Evolutionary conservation across 345 rosid genomes (phyloP).

Genomic region (Pugionium dolabratum): DNA sequence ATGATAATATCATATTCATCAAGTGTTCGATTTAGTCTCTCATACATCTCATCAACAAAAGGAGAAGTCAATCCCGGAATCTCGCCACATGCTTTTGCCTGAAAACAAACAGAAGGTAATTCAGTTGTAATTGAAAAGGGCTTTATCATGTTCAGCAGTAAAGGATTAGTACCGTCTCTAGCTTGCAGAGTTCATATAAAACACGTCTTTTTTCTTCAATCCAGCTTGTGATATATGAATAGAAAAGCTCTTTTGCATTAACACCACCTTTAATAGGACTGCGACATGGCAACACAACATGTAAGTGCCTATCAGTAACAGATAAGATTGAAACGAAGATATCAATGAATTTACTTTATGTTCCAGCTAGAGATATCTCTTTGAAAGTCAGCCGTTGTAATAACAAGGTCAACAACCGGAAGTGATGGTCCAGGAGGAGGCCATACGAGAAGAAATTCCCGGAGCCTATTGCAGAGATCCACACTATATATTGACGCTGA

Average conservation of each 20-base stretch:
- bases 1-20: constrained; percentile 78
- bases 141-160: neutral
- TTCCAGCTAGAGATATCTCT: constrained; percentile 81
- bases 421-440: constrained; percentile 90
- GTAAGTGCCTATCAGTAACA: constrained; percentile 23
- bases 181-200: constrained; percentile 77
- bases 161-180: constrained; percentile 67
- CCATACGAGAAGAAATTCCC: constrained; percentile 73
- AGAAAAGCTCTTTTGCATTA: constrained; percentile 81
- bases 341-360: constrained; percentile 49
- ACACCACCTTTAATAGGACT: constrained; percentile 93
- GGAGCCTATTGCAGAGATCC: constrained; percentile 82
- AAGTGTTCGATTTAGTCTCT: constrained; percentile 64
- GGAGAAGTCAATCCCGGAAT: constrained; percentile 83
- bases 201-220: constrained; percentile 74
- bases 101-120: constrained; percentile 40
- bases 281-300: constrained; percentile 36
- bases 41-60: constrained; percentile 85
- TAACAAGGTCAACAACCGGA: constrained; percentile 81
- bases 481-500: constrained; percentile 81
- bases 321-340: neutral
- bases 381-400: constrained; percentile 92
- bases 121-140: constrained; percentile 8
- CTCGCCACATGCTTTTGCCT: constrained; percentile 80
- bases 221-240: constrained; percentile 78